Conservation (phyloP, 768 basidiomycete species). For the Rhodotorula babjevae region DNA sequence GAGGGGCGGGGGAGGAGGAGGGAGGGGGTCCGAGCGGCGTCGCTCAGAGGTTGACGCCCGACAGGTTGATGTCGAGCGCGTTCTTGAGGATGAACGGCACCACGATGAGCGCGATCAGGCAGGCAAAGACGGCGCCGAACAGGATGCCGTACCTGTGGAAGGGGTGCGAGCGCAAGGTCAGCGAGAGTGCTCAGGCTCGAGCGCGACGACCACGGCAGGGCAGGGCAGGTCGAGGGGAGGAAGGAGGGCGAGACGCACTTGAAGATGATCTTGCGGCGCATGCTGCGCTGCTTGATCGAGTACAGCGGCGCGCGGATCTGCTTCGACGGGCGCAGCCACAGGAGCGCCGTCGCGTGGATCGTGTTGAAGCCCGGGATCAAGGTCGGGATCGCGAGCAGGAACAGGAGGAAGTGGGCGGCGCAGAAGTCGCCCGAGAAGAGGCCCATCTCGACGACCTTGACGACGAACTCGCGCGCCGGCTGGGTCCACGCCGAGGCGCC, state of each 20-base stretch:
- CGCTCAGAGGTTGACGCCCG: constrained; percentile 22
- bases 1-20: too few species aligned
- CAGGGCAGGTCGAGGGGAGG: constrained; percentile 47
- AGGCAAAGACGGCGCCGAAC: constrained; percentile 63
- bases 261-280: constrained; percentile 53
- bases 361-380: constrained; percentile 87
- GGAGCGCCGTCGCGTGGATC: constrained; percentile 82
- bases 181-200: too few species aligned
- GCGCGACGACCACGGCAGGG: too few species aligned
- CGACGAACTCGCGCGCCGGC: constrained; percentile 91
- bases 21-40: too few species aligned
- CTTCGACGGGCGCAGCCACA: constrained; percentile 92
- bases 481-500: constrained; percentile 92
- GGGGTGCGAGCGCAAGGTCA: not conserved
- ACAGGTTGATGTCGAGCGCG: constrained; percentile 7
- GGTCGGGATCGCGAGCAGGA: constrained; percentile 54
- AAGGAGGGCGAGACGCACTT: constrained; percentile 50
- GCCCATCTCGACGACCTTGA: constrained; percentile 86
- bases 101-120: constrained; percentile 70
- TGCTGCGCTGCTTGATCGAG: constrained; percentile 62
- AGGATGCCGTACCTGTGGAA: constrained; percentile 54
- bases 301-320: constrained; percentile 88
- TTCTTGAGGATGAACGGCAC: constrained; percentile 24
- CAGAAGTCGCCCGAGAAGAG: constrained; percentile 93
- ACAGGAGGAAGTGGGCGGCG: constrained; percentile 14